Conservation (phyloP, 306 rosid genomes). For the Oemleria cerasiformis region DNA sequence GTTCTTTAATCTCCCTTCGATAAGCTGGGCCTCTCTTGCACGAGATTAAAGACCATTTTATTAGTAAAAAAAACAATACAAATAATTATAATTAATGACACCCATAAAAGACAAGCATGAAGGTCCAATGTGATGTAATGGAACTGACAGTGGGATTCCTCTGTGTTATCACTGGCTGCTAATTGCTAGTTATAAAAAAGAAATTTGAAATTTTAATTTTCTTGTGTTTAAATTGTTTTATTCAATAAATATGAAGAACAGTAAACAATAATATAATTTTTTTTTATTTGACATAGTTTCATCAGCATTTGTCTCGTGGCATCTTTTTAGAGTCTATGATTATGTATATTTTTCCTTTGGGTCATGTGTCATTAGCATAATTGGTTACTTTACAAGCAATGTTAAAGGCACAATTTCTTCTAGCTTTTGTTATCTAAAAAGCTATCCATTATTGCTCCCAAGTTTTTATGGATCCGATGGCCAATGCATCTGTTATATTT, state of each 20-base stretch:
- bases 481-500: neutral
- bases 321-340: constrained; percentile 11
- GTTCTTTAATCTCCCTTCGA: neutral
- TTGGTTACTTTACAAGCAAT: constrained; percentile 17
- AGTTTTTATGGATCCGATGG: neutral
- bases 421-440: neutral
- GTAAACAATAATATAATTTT: too few species aligned
- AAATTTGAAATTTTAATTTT: neutral
- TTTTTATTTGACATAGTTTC: too few species aligned
- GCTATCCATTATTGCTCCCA: constrained; percentile 11
- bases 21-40: neutral
- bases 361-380: constrained; percentile 24
- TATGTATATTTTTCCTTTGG: constrained; percentile 1
- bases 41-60: neutral
- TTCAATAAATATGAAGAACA: too few species aligned
- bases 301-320: neutral
- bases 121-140: constrained; percentile 34
- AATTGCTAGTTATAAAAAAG: constrained; percentile 4
- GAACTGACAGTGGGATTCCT: constrained; percentile 52
- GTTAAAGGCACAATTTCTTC: neutral
- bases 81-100: neutral
- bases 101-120: neutral
- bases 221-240: too few species aligned
- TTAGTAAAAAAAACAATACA: neutral
- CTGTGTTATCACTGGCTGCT: constrained; percentile 30